These are phyloP conservation scores for Plenodomus lindquistii DNA, from an alignment of 2,329 filamentous ascomycete species.

Conservation along the genomic window DNA sequence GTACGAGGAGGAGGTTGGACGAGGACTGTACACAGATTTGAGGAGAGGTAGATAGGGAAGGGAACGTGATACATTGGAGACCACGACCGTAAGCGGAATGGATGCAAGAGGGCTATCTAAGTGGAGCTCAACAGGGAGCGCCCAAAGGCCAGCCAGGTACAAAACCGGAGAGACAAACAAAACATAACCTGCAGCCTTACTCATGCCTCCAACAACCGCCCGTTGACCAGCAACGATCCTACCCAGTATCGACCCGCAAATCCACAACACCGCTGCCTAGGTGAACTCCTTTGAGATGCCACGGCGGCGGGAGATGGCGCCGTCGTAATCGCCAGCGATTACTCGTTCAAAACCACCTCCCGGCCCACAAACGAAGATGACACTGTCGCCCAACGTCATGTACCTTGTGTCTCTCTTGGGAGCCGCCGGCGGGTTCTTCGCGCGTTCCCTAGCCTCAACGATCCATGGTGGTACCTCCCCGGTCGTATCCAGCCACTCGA, in stretches of 20 bases:
- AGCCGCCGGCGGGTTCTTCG: not conserved
- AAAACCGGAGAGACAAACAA: not conserved
- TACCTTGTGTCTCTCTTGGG: slow-evolving; percentile 11
- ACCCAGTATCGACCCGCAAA: not conserved
- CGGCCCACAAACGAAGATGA: slow-evolving; percentile 10
- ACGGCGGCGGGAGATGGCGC: slow-evolving; percentile 5
- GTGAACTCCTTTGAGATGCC: slow-evolving; percentile 7
- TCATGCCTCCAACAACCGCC: not conserved
- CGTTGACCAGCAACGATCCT: not conserved
- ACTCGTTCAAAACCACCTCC: slow-evolving; percentile 7
- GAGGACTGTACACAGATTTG: slow-evolving; percentile 15
- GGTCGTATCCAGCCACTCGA: not conserved
- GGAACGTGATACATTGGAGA: slow-evolving; percentile 1
- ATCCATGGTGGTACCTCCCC: slow-evolving; percentile 6
- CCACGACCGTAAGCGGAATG: not conserved
- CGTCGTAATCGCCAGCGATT: slow-evolving; percentile 7
- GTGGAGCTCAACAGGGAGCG: not conserved
- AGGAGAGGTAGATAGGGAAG: not conserved
- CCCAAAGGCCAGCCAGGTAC: not conserved
- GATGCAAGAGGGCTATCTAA: not conserved
- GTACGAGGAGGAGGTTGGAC: slow-evolving; percentile 32
- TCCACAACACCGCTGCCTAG: slow-evolving; percentile 5
- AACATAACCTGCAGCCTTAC: not conserved
- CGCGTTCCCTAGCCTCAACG: not conserved
- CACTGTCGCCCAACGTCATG: slow-evolving; percentile 7